phyloP scores from a whole-genome alignment of 2,329 filamentous ascomycete species.

The Grosmannia clavigera region DNA sequence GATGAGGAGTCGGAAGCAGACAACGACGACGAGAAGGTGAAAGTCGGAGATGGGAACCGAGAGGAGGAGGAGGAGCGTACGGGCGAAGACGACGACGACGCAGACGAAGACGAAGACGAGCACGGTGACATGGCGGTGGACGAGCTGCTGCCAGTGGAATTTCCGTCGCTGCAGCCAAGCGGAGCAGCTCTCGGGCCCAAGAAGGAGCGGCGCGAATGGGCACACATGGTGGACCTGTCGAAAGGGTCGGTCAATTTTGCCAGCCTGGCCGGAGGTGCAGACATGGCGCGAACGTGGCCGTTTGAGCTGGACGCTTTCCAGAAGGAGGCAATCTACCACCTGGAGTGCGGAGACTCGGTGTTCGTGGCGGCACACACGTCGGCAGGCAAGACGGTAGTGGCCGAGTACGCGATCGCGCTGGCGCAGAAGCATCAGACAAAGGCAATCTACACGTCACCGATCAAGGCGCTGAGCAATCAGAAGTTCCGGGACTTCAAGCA shows the following conservation, averaged over 20 bases:
- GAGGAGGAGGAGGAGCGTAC: slow-evolving; percentile 23
- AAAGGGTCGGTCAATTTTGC: slow-evolving; percentile 87
- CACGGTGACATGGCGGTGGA: slow-evolving; percentile 49
- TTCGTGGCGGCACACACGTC: slow-evolving; percentile 98
- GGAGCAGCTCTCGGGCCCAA: slow-evolving; percentile 61
- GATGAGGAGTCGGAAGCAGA: neutral
- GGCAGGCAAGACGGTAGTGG: slow-evolving; percentile 94
- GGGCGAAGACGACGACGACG: slow-evolving; percentile 36
- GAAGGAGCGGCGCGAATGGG: slow-evolving; percentile 79
- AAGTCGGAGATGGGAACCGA: slow-evolving; percentile 34
- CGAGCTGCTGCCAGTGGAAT: slow-evolving; percentile 78
- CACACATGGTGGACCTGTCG: slow-evolving; percentile 95
- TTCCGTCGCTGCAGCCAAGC: slow-evolving; percentile 78
- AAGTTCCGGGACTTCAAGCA: slow-evolving; percentile 93
- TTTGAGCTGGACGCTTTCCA: slow-evolving; percentile 98
- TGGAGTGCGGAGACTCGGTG: slow-evolving; percentile 92
- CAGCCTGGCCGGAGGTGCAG: slow-evolving; percentile 63
- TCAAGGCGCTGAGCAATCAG: slow-evolving; percentile 96
- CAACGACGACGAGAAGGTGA: neutral
- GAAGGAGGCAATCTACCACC: slow-evolving; percentile 94
- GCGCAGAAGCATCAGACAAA: slow-evolving; percentile 99
- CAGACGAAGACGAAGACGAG: slow-evolving; percentile 18
- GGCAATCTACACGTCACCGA: slow-evolving; percentile 96
- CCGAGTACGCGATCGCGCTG: slow-evolving; percentile 92
- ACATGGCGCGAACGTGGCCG: slow-evolving; percentile 93